These are phyloP conservation scores for Solanum hybrid DNA, from an alignment of 305 asterid species.

Conservation along the genomic window DNA sequence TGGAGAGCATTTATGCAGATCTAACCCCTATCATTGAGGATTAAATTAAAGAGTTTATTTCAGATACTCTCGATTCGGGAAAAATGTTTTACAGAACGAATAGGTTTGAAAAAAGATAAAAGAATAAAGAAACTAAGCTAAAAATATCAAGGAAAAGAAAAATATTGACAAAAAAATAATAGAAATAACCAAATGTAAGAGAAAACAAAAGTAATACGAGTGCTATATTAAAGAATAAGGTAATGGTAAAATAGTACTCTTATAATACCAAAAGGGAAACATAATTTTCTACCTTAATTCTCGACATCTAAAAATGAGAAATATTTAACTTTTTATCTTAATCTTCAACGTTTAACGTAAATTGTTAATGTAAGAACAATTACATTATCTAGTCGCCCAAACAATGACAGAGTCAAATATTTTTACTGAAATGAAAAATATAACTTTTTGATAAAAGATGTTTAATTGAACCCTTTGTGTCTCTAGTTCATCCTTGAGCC, in stretches of 20 bases:
- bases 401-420: neutral
- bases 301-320: neutral
- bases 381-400: neutral
- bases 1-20: rapidly evolving
- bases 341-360: neutral
- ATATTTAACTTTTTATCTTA: neutral
- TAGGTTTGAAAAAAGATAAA: neutral
- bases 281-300: too few species aligned
- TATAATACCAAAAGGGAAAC: neutral
- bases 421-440: neutral
- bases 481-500: too few species aligned
- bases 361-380: neutral
- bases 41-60: neutral
- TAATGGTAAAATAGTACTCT: neutral
- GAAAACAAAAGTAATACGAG: neutral
- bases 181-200: neutral
- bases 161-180: neutral
- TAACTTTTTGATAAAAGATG: neutral
- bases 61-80: neutral
- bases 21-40: neutral
- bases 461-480: neutral
- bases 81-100: neutral
- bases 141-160: neutral
- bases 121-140: neutral
- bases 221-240: neutral